Base-by-base conservation (phyloP, 2,329 filamentous ascomycete genomes). In the Alternaria ethzedia region DNA sequence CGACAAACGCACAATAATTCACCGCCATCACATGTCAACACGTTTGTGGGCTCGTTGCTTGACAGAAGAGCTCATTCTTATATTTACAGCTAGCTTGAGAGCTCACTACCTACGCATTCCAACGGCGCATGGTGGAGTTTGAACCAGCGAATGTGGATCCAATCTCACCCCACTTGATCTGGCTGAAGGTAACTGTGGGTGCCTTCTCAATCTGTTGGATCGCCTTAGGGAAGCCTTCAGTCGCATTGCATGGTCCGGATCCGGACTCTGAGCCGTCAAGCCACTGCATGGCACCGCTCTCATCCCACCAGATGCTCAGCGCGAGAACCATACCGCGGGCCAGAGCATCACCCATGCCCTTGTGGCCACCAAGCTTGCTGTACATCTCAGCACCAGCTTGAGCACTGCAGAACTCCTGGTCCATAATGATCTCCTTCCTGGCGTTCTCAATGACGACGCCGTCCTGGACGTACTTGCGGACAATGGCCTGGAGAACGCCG, bases 381-480 rank as follows among this genome's bases (percentile, higher is more conserved):
- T 72, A 79, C 45, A 57, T 70, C 11, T 61, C 60, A 5, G 77
- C 76, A 5, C 72, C 73, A n/a, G 69, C 66, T 54, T 73, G 70
- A 5, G 68, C 67, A 23, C 54, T 51, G 68, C 77, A 79, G 69
- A 67, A 79, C 2, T 56, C 69, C 26, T 79, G 75, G 56, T 78
- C 65, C 66, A 79, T 74, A 30, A 71, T 72, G n/a, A 77, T 65
- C 45, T 75, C 74, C 32, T 64, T 54, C 15, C 83, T 74, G 9
- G 85, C 83, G 81, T 90, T 89, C 69, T 84, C 80, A 69, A 90
- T 86, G 64, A 89, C 83, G 36, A 82, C 81, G 68, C 87, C 87
- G 77, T 87, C 81, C 80, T 91, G 89, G 61, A 89, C 84, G 77
- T 91, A 91, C 79, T 89, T 84, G 70, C 89, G 87, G 70, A 85